A percentile compares a stretch with the other conserved stretches of the same genome.
Conservation (phyloP, 306 rosid genomes). For the Cicer arietinum region DNA sequence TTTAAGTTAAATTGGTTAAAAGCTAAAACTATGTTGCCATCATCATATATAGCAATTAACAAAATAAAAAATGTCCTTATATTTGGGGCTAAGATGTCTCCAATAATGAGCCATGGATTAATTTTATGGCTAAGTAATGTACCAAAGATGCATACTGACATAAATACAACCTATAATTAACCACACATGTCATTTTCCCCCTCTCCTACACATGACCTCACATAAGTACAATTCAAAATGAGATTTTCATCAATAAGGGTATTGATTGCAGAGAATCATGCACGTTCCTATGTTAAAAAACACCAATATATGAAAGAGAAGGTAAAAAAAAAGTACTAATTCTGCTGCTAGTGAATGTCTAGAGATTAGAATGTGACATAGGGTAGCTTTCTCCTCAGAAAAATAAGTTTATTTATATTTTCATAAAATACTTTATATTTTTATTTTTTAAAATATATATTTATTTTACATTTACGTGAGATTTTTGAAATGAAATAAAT, state of each 20-base stretch:
- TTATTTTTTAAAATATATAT: no score
- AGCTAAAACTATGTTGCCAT: no score
- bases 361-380: conserved; percentile 35
- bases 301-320: conserved; percentile 32
- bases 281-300: conserved; percentile 27
- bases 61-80: background rate
- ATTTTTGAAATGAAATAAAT: no score
- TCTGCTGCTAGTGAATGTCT: conserved; percentile 31
- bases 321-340: conserved; percentile 16
- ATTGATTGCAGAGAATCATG: conserved; percentile 42
- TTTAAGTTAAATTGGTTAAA: no score
- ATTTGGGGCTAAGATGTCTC: conserved; percentile 11
- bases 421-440: no score
- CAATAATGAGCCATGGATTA: background rate
- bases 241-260: background rate
- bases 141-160: conserved; percentile 1
- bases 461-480: no score
- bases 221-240: conserved; percentile 29
- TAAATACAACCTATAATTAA: conserved; percentile 36
- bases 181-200: conserved; percentile 13
- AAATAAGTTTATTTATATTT: background rate
- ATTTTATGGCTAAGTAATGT: background rate
- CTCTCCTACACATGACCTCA: background rate
- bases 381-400: conserved; percentile 22
- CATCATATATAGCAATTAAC: no score